Conservation (phyloP, 2,329 filamentous ascomycete genomes). For the Basipetospora sp. region DNA sequence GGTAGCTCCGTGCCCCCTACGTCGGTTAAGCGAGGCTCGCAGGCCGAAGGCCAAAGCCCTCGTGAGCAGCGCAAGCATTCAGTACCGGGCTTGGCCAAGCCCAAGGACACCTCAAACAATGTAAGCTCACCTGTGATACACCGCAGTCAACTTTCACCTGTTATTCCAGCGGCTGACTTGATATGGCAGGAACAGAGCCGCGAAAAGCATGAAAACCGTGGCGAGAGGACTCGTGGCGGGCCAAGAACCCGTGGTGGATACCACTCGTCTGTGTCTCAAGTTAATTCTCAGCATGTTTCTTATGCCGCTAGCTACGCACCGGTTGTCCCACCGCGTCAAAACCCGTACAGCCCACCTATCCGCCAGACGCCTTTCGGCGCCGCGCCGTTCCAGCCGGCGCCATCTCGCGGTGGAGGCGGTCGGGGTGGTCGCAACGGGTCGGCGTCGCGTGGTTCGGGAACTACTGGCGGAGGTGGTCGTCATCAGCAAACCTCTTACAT, state of each 20-base stretch:
- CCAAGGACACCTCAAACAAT: constrained; percentile 24
- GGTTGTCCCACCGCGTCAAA: constrained; percentile 17
- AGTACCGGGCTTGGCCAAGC: constrained; percentile 22
- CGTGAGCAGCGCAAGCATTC: constrained; percentile 34
- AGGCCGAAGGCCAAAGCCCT: constrained; percentile 22
- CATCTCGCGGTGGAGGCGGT: constrained; percentile 19
- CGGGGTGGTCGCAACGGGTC: constrained; percentile 17
- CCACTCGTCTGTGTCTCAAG: constrained; percentile 17
- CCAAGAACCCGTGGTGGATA: constrained; percentile 33
- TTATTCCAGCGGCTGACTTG: neutral
- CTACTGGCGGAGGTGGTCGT: constrained; percentile 12
- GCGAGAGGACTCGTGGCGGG: constrained; percentile 28
- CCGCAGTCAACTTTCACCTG: too few relatives aligned
- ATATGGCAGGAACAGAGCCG: constrained; percentile 10
- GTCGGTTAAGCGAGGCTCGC: constrained; percentile 28
- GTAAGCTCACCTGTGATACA: constrained; percentile 21
- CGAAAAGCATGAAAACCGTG: constrained; percentile 23
- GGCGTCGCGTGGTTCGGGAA: constrained; percentile 8
- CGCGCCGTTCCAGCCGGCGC: constrained; percentile 18
- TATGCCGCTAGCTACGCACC: constrained; percentile 20
- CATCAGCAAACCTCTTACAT: constrained; percentile 16
- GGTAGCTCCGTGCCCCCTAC: constrained; percentile 21
- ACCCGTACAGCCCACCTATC: constrained; percentile 30
- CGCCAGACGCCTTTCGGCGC: constrained; percentile 22
- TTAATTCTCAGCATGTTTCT: constrained; percentile 21